These are phyloP conservation scores for Pythium biforme DNA, from an alignment of 352 stramenopile species.

Conservation along the genomic window DNA sequence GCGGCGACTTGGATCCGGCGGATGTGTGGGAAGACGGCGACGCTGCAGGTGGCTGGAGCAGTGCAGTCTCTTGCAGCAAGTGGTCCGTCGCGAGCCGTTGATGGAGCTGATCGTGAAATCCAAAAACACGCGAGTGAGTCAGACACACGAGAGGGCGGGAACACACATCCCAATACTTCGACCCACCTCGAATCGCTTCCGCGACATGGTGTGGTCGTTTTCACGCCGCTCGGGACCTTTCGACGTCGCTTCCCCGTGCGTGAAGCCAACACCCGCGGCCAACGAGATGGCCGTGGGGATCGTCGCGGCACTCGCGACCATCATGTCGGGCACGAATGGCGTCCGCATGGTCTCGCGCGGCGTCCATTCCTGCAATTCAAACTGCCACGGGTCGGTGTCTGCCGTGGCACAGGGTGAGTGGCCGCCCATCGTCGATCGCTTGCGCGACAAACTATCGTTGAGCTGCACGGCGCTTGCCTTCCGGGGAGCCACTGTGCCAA, in stretches of 20 bases:
- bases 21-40: constrained; percentile 2
- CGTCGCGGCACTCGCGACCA: constrained; percentile 19
- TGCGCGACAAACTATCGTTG: constrained; percentile 21
- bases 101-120: constrained; percentile 37
- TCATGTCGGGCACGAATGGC: constrained; percentile 20
- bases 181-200: constrained; percentile 63
- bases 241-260: constrained; percentile 38
- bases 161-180: no score
- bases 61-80: constrained; percentile 33
- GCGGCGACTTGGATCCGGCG: constrained; percentile 9
- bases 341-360: neutral
- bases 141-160: no score
- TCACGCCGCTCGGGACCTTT: constrained; percentile 45
- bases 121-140: no score
- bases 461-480: constrained; percentile 10
- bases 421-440: constrained; percentile 2
- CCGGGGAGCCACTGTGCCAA: constrained; percentile 2
- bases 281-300: constrained; percentile 29
- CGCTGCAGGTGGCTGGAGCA: constrained; percentile 2
- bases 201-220: constrained; percentile 51
- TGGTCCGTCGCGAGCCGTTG: constrained; percentile 53
- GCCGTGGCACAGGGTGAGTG: neutral
- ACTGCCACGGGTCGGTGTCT: constrained; percentile 18
- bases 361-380: constrained; percentile 7
- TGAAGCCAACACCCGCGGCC: constrained; percentile 39